Base-by-base conservation (phyloP, 768 basidiomycete species). In the Phanerodontia chrysosporium region DNA sequence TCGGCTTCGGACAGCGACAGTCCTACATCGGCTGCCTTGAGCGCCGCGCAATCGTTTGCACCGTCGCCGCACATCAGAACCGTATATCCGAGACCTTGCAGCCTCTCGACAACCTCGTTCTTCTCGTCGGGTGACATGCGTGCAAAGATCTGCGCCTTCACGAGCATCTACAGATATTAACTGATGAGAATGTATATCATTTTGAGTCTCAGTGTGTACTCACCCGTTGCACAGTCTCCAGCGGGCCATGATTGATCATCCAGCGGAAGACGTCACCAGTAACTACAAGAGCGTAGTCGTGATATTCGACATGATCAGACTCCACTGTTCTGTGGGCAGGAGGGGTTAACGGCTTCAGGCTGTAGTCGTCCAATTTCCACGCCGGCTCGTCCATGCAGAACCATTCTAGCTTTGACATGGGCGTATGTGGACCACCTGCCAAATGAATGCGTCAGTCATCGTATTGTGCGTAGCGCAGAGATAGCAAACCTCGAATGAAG, bases 121-220 rank as follows among this genome's bases (percentile, higher is more conserved):
- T 99, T 99, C 78, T 98, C 97, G 69, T 98, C 97, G 0, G 97
- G 97, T 9, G 97, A 99, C 97, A 99, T 98, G 24, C 97, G 85
- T 9, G 97, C 95, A 70, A 95, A 99, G 48, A 98, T 87, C 70
- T 97, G 92, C 1, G 95, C 86, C 72, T 96, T 96, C 30, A 98
- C 90, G 21, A 99, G 86, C 94, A 99, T 97, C 96, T 98, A 21
- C n/a, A n/a, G n/a, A n/a, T 49, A 12, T 9, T 29, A 29, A 2
- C 53, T 36, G n/a, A 59, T 55, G 16, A 56, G 29, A 36, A 30
- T 8, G 22, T 8, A 7, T 49, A 44, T 58, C 13, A 55, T 48
- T 59, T 45, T 46, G 55, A n/a, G 30, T 35, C 21, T n/a, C 46
- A 35, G 8, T 22, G 18, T 18, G 28, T 2, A 74, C 88, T 61